Conservation (phyloP, 2,329 filamentous ascomycete species). For the Grosmannia clavigera region DNA sequence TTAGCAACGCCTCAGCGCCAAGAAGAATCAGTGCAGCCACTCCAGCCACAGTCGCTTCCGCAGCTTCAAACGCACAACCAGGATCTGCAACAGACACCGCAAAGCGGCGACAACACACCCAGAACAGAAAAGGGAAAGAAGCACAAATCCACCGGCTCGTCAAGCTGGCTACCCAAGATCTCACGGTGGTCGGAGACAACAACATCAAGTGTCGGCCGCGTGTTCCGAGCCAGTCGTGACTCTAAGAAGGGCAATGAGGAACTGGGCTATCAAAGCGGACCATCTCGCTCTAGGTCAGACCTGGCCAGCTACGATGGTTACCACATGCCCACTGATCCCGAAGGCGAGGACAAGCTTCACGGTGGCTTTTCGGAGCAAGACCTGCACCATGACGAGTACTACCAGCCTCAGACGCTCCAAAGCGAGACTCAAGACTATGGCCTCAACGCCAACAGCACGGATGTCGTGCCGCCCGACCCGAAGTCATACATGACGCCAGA, state of each 20-base stretch:
- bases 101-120: conserved; percentile 72
- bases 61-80: neutral
- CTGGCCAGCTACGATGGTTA: conserved; percentile 55
- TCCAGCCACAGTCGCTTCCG: conserved; percentile 1
- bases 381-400: conserved; percentile 19
- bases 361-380: conserved; percentile 43
- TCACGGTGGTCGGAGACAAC: conserved; percentile 98
- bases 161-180: conserved; percentile 74
- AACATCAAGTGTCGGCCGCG: conserved; percentile 70
- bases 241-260: conserved; percentile 48
- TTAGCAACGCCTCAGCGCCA: conserved; percentile 32
- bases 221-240: conserved; percentile 56
- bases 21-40: neutral
- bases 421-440: conserved; percentile 1
- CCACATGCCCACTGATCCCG: conserved; percentile 40
- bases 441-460: neutral
- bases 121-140: conserved; percentile 67
- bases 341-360: conserved; percentile 49
- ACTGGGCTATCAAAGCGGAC: conserved; percentile 18
- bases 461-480: conserved; percentile 26
- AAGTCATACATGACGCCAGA: conserved; percentile 44
- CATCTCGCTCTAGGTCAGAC: conserved; percentile 71
- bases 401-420: conserved; percentile 11
- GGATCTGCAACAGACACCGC: conserved; percentile 14
- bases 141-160: conserved; percentile 76